phyloP scores from a whole-genome alignment of 2,329 filamentous ascomycete genomes.

The Fusarium sp. region DNA sequence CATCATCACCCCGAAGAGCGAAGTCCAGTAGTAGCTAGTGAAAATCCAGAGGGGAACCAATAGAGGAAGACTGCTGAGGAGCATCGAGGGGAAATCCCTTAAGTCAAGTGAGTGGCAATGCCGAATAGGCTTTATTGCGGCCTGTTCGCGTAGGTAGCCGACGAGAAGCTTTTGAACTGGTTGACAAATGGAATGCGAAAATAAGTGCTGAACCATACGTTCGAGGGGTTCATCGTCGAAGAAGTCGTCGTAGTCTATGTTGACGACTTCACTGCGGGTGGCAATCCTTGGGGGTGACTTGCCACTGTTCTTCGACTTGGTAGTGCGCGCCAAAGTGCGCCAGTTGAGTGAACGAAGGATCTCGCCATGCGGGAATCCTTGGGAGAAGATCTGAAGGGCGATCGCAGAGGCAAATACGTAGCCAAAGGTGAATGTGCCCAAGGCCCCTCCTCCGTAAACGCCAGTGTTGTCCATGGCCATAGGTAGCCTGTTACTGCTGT shows the following conservation, averaged over 20 bases:
- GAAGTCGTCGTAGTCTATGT: conserved; percentile 4
- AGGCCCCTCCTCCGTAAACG: not conserved
- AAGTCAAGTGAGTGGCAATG: conserved; percentile 25
- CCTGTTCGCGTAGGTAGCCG: conserved; percentile 27
- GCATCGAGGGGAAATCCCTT: conserved; percentile 29
- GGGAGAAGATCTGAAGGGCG: not conserved
- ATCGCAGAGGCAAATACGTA: not conserved
- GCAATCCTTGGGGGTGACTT: not conserved
- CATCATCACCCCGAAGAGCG: conserved; percentile 31
- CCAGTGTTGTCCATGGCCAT: not conserved
- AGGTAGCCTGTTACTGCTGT: not conserved
- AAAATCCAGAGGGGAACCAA: conserved; percentile 30
- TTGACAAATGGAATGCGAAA: conserved; percentile 34
- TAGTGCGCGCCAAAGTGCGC: not conserved
- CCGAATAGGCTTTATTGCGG: conserved; percentile 24
- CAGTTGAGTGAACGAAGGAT: not conserved
- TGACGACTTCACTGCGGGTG: not conserved
- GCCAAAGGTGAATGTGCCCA: not conserved
- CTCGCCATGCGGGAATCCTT: not conserved
- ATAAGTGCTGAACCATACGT: conserved; percentile 6
- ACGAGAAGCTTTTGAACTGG: conserved; percentile 23
- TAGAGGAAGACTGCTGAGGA: conserved; percentile 25
- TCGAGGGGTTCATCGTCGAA: conserved; percentile 27
- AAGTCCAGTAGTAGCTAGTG: conserved; percentile 36
- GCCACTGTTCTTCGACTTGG: not conserved